Evolutionary conservation across 2,329 filamentous ascomycete genomes (phyloP), one percentile per base, ranked within the genome.

Genomic region (Hypoxylon sp.): DNA sequence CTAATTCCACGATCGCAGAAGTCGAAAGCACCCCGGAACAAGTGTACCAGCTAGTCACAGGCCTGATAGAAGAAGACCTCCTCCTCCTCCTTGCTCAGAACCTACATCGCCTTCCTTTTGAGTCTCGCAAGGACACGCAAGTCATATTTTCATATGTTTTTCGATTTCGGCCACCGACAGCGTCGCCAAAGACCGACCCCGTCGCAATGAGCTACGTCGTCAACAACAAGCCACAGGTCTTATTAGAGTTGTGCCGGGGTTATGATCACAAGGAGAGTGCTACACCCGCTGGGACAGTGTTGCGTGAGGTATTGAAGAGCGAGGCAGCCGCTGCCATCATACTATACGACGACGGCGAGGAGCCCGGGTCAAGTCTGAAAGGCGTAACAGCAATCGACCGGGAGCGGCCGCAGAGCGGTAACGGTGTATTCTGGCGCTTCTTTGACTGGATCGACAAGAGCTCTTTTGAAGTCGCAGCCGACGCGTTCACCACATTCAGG

Each of bases 361-460:
- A 89, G 64, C 81, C 84, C 22, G 88, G 90, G 28, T 92, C 90
- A 57, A 89, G 87, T 70, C 86, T 87, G n/a, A 88, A 93, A 67
- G 91, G 93, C 43, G 83, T 97, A 39, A 88, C 85, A 53, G 89
- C 87, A 20, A 91, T 97, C 65, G 91, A 95, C 72, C 87, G 90
- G 48, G 90, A 92, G 63, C 80, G 88, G 41, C 88, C 86, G 32
- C 91, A 95, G 71, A 90, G 86, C 48, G 94, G 94, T 11, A 85
- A 88, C 46, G 94, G 94, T 2, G 88, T 97, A 1, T 97, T 99
- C 77, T 99, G 95, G 95, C 90, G 87, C 48, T 98, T 98, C 79
- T 98, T 99, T 75, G 88, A 91, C 65, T 99, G 94, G 93, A 97
- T 99, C 72, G 94, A 98, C 80, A 93, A 93, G 79, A 93, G 93